Evolutionary conservation across 352 stramenopile genomes (phyloP).

Genomic region (Globisporangium apiculatum): DNA sequence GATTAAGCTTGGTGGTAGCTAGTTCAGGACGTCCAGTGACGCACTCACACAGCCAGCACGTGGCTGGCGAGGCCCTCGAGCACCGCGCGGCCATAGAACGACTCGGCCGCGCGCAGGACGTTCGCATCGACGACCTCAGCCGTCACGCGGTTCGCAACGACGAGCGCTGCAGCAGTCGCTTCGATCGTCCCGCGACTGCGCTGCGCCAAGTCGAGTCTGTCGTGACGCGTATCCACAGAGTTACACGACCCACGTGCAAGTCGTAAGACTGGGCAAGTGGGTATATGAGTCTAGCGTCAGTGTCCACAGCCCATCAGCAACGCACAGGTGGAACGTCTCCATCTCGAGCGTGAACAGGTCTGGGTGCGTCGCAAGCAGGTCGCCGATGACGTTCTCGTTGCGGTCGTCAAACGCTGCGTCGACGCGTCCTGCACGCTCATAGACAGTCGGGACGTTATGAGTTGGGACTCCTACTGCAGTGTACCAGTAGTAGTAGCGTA

Average conservation of each 20-base stretch:
- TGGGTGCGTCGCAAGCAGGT: constrained; percentile 22
- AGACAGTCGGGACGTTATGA: neutral
- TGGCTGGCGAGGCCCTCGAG: constrained; percentile 13
- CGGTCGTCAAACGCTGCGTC: constrained; percentile 51
- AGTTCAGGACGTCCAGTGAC: too few relatives aligned
- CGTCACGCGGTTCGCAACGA: constrained; percentile 37
- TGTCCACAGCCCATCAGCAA: neutral
- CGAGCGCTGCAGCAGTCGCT: constrained; percentile 28
- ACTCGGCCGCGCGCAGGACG: constrained; percentile 24
- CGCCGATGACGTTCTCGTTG: constrained; percentile 39
- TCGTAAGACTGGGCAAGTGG: too few relatives aligned
- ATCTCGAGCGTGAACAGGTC: constrained; percentile 52
- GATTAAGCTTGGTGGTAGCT: too few relatives aligned
- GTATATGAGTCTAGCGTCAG: neutral
- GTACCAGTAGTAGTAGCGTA: too few relatives aligned
- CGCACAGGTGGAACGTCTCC: constrained; percentile 66
- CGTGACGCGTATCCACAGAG: neutral
- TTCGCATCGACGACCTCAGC: constrained; percentile 27
- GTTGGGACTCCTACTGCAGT: neutral
- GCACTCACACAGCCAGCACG: too few relatives aligned
- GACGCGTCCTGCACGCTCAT: constrained; percentile 21
- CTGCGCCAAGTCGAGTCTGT: constrained; percentile 39
- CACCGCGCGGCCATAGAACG: constrained; percentile 28
- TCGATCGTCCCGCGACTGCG: constrained; percentile 28
- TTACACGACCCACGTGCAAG: too few relatives aligned